phyloP scores from a whole-genome alignment of 768 basidiomycete genomes.

The Thelephora ganbajun region DNA sequence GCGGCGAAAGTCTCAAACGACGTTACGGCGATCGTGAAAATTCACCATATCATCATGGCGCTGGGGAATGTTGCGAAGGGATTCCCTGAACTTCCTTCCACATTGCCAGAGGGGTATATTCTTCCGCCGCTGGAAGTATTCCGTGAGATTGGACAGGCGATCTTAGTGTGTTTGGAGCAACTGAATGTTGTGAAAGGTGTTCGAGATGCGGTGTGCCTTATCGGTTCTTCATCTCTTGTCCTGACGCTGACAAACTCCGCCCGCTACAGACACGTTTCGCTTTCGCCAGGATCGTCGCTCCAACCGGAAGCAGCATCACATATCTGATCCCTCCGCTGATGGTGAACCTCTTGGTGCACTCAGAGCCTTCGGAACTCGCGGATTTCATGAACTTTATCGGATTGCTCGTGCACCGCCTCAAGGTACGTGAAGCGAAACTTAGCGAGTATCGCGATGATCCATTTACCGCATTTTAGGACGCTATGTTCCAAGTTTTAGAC shows the following conservation, averaged over 20 bases:
- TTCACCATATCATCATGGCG: constrained; percentile 91
- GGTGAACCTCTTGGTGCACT: constrained; percentile 79
- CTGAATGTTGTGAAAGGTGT: constrained; percentile 82
- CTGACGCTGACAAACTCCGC: background rate
- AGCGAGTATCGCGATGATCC: background rate
- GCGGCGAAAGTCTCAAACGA: constrained; percentile 47
- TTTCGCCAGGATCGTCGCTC: constrained; percentile 84
- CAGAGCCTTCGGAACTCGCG: constrained; percentile 82
- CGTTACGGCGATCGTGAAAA: constrained; percentile 65
- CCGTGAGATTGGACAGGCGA: constrained; percentile 71
- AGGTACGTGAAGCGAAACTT: constrained; percentile 32
- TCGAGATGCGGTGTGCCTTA: constrained; percentile 73
- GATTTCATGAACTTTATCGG: constrained; percentile 96
- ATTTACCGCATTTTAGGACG: constrained; percentile 32
- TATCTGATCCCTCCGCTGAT: constrained; percentile 83
- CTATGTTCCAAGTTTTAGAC: constrained; percentile 81
- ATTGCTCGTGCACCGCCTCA: constrained; percentile 79
- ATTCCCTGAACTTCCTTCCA: constrained; percentile 80
- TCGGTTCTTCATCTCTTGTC: background rate
- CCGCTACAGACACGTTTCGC: constrained; percentile 69
- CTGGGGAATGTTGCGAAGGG: constrained; percentile 92
- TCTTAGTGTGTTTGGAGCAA: constrained; percentile 74
- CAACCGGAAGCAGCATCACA: constrained; percentile 76
- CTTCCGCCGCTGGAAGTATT: constrained; percentile 70
- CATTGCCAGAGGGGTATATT: constrained; percentile 49